Base-by-base conservation (phyloP, 164 flowering plant species). In the Protea cynaroides region DNA sequence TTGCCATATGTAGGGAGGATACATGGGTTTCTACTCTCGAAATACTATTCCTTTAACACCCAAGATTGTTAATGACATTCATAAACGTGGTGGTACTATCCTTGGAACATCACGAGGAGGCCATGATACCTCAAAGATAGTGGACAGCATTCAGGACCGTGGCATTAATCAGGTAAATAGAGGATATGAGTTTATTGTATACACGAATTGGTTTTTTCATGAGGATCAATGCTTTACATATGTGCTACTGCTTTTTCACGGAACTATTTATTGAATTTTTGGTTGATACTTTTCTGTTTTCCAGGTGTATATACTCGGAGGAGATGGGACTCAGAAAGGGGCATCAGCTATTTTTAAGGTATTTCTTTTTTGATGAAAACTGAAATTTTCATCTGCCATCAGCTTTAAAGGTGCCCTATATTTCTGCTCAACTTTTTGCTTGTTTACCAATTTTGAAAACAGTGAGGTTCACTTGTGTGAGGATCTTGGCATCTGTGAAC, bases 71-170 rank as follows among this genome's bases (percentile, higher is more conserved):
- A 84, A 94, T 71, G 89, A 91, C 73, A 87, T 94, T 55, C 98
- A 94, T 64, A 94, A 94, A 69, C 92, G 98, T 19, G 98, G 98
- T 49, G 98, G 98, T 52, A 91, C 99, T 59, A 71, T 94, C 34
- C 78, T 94, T 58, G 95, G 99, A 25, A 82, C 97, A 51, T 94
- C 97, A 69, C 76, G 96, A 70, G 98, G 96, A 59, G 97, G 98
- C 24, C 89, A 94, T 77, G 90, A 84, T 63, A 91, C 85, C 50
- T 51, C 76, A 36, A 94, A 89, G 75, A 89, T 94, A 56, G 97
- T 94, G 66, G 96, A 94, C 76, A 84, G 95, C 80, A 94, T 94
- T 74, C 92, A 89, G 73, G 98, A 89, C 69, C 83, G 98, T 1
- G 88, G 93, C 53, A 94, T 94, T 65, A 90, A 93, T 76, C 98